Conservation (phyloP, 257 asterid species). For the Lavandula angustifolia region DNA sequence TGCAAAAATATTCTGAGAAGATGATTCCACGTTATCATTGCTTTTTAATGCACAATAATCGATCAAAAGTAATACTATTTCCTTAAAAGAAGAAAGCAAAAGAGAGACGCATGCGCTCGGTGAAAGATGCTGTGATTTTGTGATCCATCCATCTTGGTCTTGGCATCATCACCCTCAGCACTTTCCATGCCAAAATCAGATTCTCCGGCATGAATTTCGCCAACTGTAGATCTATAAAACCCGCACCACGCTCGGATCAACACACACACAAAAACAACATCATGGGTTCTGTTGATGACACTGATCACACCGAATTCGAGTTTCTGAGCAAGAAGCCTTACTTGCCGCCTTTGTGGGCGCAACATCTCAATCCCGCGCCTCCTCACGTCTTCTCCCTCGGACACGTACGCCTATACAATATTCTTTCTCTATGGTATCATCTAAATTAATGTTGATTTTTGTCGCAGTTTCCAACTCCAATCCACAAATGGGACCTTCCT, state of each 20-base stretch:
- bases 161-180: background rate
- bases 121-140: slow-evolving; percentile 1
- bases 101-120: too few relatives aligned
- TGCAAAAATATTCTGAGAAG: too few relatives aligned
- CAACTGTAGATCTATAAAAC: background rate
- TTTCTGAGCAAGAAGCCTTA: slow-evolving; percentile 69
- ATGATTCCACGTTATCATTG: too few relatives aligned
- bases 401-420: slow-evolving; percentile 47
- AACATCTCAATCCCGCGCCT: slow-evolving; percentile 69
- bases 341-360: slow-evolving; percentile 80
- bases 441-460: background rate
- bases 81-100: too few relatives aligned
- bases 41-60: too few relatives aligned
- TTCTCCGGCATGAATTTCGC: background rate
- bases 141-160: background rate
- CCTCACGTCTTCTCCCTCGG: slow-evolving; percentile 71
- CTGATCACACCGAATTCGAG: slow-evolving; percentile 40
- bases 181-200: background rate
- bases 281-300: slow-evolving; percentile 41
- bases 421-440: too few relatives aligned
- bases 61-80: too few relatives aligned
- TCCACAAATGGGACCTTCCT: slow-evolving; percentile 93
- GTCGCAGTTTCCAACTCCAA: slow-evolving; percentile 87
- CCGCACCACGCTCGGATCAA: too few relatives aligned
- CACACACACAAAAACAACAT: too few relatives aligned